Evolutionary conservation across 2,329 filamentous ascomycete species (phyloP).

Genomic region (Cadophora luteo-olivacea): DNA sequence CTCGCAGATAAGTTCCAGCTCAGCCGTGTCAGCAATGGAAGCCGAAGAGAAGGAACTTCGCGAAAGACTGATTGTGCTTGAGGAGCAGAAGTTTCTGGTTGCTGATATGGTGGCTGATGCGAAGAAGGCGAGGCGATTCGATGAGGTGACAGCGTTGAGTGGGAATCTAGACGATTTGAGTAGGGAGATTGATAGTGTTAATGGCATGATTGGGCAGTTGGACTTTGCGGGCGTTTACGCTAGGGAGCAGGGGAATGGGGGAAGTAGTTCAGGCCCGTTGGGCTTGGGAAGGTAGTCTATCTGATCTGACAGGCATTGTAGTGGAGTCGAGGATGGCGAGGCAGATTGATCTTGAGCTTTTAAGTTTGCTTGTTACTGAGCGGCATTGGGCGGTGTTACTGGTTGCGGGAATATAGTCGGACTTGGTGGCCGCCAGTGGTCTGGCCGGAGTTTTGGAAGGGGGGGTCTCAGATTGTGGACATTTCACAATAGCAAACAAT

Average conservation of each 20-base stretch:
- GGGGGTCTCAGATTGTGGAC: neutral
- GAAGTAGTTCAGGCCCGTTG: conserved; percentile 17
- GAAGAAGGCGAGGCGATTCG: conserved; percentile 70
- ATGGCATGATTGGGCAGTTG: conserved; percentile 61
- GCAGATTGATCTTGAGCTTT: neutral
- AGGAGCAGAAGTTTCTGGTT: conserved; percentile 77
- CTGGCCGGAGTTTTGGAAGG: neutral
- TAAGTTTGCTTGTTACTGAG: neutral
- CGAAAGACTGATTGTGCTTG: conserved; percentile 71
- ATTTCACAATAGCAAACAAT: conserved; percentile 1
- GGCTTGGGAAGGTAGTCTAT: conserved; percentile 20
- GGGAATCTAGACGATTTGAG: conserved; percentile 71
- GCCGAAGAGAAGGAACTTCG: conserved; percentile 72
- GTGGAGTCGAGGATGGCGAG: neutral
- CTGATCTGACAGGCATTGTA: neutral
- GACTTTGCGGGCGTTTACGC: conserved; percentile 50
- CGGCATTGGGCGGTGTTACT: conserved; percentile 12
- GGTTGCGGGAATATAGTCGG: neutral
- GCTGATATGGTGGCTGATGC: conserved; percentile 74
- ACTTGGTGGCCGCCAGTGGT: neutral
- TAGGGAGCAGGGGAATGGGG: conserved; percentile 28
- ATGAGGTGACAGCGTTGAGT: conserved; percentile 69
- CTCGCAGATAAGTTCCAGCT: conserved; percentile 60
- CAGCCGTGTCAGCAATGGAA: conserved; percentile 68
- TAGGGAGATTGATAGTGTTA: conserved; percentile 68